A percentile compares a stretch with the other conserved stretches of the same genome.
phyloP scores from a whole-genome alignment of 2,329 filamentous ascomycete species.

The Pezicula radicicola region DNA sequence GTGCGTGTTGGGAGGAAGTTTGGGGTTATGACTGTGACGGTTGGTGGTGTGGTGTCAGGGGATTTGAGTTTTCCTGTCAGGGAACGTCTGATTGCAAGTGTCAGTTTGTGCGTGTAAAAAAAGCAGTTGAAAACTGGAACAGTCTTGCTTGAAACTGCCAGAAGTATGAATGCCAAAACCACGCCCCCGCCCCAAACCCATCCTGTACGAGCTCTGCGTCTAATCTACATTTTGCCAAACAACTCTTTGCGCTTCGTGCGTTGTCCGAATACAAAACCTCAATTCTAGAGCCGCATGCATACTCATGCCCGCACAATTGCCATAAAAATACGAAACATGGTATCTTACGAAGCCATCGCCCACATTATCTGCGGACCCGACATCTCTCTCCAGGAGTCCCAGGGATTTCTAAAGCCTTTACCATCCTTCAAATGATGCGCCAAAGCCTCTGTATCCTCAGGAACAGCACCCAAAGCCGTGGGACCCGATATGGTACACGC shows the following conservation, averaged over 20 bases:
- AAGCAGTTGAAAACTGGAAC: neutral
- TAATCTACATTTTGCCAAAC: too few species aligned
- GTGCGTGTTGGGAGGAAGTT: conserved; percentile 53
- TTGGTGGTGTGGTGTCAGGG: conserved; percentile 61
- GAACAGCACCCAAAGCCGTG: conserved; percentile 21
- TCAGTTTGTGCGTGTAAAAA: conserved; percentile 1
- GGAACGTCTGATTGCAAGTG: conserved; percentile 8
- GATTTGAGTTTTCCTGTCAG: conserved; percentile 19
- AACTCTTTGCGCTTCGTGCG: too few species aligned
- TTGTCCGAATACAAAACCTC: neutral
- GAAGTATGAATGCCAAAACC: too few species aligned
- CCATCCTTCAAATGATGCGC: conserved; percentile 49
- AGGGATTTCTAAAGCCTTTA: conserved; percentile 55
- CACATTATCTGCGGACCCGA: conserved; percentile 27
- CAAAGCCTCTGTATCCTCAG: conserved; percentile 34
- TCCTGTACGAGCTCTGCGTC: too few species aligned
- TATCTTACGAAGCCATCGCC: conserved; percentile 35
- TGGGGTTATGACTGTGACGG: conserved; percentile 56
- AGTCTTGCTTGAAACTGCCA: too few species aligned
- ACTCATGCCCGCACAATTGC: neutral
- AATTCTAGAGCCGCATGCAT: neutral
- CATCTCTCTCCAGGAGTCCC: conserved; percentile 47
- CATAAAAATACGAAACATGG: neutral
- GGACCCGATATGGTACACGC: conserved; percentile 20
- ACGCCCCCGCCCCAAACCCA: too few species aligned